These are phyloP conservation scores for Naganishia randhawae DNA, from an alignment of 768 basidiomycete species.

Conservation along the genomic window DNA sequence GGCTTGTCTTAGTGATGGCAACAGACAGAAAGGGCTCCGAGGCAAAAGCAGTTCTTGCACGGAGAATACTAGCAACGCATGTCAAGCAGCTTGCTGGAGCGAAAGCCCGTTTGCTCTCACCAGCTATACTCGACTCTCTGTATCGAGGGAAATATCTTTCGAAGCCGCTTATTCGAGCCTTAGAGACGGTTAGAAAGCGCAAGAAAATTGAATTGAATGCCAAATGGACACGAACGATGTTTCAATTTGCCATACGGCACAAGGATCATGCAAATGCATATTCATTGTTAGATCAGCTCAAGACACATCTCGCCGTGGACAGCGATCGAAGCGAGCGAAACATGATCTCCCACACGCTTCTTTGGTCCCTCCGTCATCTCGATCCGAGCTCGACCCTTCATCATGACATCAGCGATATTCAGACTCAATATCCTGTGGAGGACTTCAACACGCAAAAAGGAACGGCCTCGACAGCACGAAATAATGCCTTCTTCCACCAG, in stretches of 20 bases:
- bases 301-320: not conserved
- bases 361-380: slow-evolving; percentile 1
- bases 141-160: slow-evolving; percentile 12
- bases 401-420: not conserved
- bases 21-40: not conserved
- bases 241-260: slow-evolving; percentile 1
- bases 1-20: slow-evolving; percentile 6
- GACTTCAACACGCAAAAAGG: not conserved
- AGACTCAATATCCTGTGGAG: not conserved
- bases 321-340: not conserved
- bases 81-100: slow-evolving; percentile 9
- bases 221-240: slow-evolving; percentile 7
- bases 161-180: slow-evolving; percentile 10
- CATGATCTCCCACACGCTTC: slow-evolving; percentile 1
- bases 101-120: not conserved
- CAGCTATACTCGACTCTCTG: slow-evolving; percentile 2
- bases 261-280: not conserved
- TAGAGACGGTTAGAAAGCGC: slow-evolving; percentile 7
- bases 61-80: slow-evolving; percentile 3
- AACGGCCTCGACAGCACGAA: not conserved
- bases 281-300: not conserved
- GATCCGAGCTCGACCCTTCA: not conserved
- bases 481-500: not conserved
- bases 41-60: not conserved
- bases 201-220: not conserved